Evolutionary conservation across 768 basidiomycete species (phyloP).

Genomic region (Lyophyllum shimeji): DNA sequence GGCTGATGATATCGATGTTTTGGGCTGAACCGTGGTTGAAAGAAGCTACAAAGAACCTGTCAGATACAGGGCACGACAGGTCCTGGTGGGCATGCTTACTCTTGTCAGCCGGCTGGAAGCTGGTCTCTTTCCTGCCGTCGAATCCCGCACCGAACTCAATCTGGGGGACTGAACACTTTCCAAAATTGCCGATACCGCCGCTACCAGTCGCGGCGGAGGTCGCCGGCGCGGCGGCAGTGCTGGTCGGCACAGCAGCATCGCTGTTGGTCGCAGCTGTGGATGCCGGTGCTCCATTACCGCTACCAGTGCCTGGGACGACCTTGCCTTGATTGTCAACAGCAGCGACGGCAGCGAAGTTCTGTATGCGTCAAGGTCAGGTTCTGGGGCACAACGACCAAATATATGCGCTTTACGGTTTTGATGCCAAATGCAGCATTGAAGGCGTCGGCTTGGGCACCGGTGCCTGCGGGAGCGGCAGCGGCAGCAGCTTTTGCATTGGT

Average conservation of each 20-base stretch:
- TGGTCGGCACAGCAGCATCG: constrained; percentile 12
- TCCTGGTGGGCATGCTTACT: constrained; percentile 24
- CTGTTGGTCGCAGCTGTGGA: constrained; percentile 14
- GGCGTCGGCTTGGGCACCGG: constrained; percentile 57
- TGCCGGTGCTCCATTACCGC: constrained; percentile 13
- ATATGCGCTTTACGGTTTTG: constrained; percentile 29
- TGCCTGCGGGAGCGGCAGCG: constrained; percentile 35
- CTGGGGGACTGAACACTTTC: constrained; percentile 50
- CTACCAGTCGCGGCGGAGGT: constrained; percentile 17
- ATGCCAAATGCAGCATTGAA: constrained; percentile 45
- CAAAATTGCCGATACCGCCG: constrained; percentile 41
- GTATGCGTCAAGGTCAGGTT: constrained; percentile 1
- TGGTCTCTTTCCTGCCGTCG: constrained; percentile 52
- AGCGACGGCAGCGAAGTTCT: constrained; percentile 39
- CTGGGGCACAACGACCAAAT: constrained; percentile 5
- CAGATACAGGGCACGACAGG: neutral
- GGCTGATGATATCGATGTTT: constrained; percentile 57
- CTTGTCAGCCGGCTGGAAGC: constrained; percentile 51
- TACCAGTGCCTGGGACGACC: constrained; percentile 28
- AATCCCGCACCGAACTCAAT: constrained; percentile 58
- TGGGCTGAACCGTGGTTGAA: constrained; percentile 63
- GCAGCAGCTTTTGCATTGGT: constrained; percentile 39
- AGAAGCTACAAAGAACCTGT: constrained; percentile 28
- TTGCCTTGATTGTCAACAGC: constrained; percentile 40
- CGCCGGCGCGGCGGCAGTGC: constrained; percentile 12